Evolutionary conservation across 345 rosid genomes (phyloP), one percentile per base, ranked within the genome.

Genomic region (Corchorus olitorius): DNA sequence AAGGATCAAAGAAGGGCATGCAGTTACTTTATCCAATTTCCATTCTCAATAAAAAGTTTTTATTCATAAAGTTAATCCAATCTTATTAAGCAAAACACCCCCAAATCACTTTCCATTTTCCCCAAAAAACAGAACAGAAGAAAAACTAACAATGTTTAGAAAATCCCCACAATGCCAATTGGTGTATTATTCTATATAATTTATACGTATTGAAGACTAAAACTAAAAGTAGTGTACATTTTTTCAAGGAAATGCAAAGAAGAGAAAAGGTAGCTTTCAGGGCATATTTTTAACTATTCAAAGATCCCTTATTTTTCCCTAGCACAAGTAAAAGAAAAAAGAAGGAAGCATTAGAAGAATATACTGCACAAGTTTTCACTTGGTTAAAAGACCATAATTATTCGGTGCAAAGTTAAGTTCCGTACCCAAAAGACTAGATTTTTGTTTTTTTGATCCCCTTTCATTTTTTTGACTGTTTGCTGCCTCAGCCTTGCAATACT

Each of bases 61-160:
- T 33, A 0, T 2, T 14, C 43, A 6, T 1, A 39, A 39, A 41
- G 49, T 65, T 65, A 15, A 54, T 63, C 54, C 34, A 19, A 66
- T 66, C 78, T 76, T 66, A 39, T 17, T 34, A 27, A 58, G 20
- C 74, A 75, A 75, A 27, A 27, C 27, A 52, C 62, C 0, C 65
- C 53, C 65, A 41, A 6, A 1, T 39, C 35, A 0, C 48, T 63
- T 63, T 74, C 41, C 60, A 64, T 61, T 49, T 74, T 7, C 59
- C 70, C 70, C 22, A 34, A 27, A 64, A 19, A 54, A 55, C 3
- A 65, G 22, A n/a, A 41, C 22, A 15, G 14, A 19, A 3, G 13
- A 49, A 69, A 69, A 69, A 69, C 17, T 69, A 46, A 20, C 41
- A 33, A 33, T 14, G 54, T 14, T 50, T 15, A 50, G n/a, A 50